These are phyloP conservation scores for Didymella exigua DNA, from an alignment of 2,329 filamentous ascomycete species.

Conservation along the genomic window DNA sequence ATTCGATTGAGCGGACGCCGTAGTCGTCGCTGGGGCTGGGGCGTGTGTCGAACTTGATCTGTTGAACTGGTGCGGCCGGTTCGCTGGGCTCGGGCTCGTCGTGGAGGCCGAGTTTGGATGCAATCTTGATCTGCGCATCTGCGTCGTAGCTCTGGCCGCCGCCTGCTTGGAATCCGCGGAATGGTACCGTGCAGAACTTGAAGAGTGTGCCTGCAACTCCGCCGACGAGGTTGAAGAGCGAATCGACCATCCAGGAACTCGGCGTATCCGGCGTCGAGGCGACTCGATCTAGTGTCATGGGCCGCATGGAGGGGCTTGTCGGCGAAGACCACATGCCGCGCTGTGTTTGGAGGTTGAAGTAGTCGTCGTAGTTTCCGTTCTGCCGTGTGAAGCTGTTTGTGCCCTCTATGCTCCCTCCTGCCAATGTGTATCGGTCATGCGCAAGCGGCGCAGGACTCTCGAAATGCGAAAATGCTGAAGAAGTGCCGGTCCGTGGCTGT, in stretches of 20 bases:
- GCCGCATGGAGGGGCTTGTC: slow-evolving; percentile 29
- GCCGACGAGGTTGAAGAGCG: slow-evolving; percentile 66
- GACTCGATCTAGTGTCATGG: slow-evolving; percentile 19
- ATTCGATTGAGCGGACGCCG: slow-evolving; percentile 53
- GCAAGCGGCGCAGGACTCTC: slow-evolving; percentile 54
- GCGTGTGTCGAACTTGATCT: slow-evolving; percentile 22
- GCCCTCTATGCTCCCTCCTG: slow-evolving; percentile 56
- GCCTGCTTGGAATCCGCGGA: slow-evolving; percentile 85
- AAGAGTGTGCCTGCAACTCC: slow-evolving; percentile 78
- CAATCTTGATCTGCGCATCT: slow-evolving; percentile 41
- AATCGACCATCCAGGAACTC: slow-evolving; percentile 34
- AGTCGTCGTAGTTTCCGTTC: slow-evolving; percentile 51
- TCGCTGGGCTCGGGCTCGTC: slow-evolving; percentile 23
- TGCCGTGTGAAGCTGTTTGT: slow-evolving; percentile 48
- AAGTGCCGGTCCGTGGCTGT: slow-evolving; percentile 28
- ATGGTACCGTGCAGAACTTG: slow-evolving; percentile 78
- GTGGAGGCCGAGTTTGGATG: slow-evolving; percentile 30
- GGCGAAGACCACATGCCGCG: slow-evolving; percentile 45
- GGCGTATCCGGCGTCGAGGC: slow-evolving; percentile 26
- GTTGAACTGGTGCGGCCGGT: slow-evolving; percentile 27
- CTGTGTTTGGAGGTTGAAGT: slow-evolving; percentile 46
- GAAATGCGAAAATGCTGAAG: slow-evolving; percentile 31
- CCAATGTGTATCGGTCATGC: slow-evolving; percentile 58
- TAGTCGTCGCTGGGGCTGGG: slow-evolving; percentile 51
- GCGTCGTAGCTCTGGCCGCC: slow-evolving; percentile 75